phyloP scores from a whole-genome alignment of 108 stramenopile genomes.

The Discostella stelligeroides region DNA sequence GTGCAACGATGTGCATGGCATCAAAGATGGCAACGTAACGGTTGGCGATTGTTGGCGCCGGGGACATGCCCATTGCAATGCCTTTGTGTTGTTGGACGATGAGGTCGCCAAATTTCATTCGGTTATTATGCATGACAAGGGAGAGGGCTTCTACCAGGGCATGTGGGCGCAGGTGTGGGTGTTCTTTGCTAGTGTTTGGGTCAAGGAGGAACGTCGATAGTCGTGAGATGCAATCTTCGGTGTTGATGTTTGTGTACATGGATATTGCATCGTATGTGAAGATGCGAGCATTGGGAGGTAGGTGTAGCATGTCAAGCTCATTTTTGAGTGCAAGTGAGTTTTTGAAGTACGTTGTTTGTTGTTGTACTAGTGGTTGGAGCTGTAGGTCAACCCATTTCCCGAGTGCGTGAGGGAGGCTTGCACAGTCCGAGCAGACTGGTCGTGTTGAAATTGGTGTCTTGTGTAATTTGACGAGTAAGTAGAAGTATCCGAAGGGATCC shows the following conservation, averaged over 20 bases:
- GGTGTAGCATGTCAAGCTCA: background rate
- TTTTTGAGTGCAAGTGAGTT: constrained; percentile 7
- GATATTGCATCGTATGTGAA: constrained; percentile 7
- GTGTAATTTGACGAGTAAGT: background rate
- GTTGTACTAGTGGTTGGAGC: background rate
- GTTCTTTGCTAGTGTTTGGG: background rate
- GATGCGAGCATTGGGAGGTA: background rate
- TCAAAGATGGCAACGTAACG: background rate
- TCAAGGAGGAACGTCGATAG: background rate
- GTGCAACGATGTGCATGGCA: background rate
- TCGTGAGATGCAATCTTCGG: background rate
- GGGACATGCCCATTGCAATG: constrained; percentile 1
- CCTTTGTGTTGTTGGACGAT: too few relatives aligned
- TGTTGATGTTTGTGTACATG: too few relatives aligned
- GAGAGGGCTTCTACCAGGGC: background rate
- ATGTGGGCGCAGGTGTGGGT: background rate
- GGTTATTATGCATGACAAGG: background rate
- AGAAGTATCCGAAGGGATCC: constrained; percentile 2
- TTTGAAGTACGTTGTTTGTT: constrained; percentile 11
- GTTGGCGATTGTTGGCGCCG: background rate
- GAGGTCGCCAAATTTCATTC: background rate
- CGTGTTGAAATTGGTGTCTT: too few relatives aligned
- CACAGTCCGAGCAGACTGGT: constrained; percentile 1
- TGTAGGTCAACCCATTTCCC: constrained; percentile 6
- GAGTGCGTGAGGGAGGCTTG: constrained; percentile 4